These are phyloP conservation scores for Penicillium bialowiezense DNA, from an alignment of 495 filamentous ascomycete genomes.

Conservation along the genomic window DNA sequence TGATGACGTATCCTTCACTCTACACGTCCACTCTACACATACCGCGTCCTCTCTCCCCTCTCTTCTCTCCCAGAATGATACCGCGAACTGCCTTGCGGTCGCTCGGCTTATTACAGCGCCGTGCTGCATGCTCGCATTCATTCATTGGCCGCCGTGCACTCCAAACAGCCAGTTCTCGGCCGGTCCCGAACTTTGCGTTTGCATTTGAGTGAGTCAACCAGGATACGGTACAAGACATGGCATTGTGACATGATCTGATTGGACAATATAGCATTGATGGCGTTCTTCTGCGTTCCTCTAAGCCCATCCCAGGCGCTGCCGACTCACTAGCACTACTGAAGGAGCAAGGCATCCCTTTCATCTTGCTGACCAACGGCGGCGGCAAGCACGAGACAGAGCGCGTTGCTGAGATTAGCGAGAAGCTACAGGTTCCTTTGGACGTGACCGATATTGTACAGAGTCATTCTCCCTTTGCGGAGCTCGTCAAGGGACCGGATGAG, in stretches of 20 bases:
- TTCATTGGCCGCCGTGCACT: slow-evolving; percentile 20
- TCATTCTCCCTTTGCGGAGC: slow-evolving; percentile 73
- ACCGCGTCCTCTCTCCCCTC: background rate
- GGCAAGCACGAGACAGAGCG: slow-evolving; percentile 73
- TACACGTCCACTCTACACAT: background rate
- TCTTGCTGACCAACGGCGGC: slow-evolving; percentile 87
- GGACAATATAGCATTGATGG: slow-evolving; percentile 74
- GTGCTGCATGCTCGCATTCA: slow-evolving; percentile 12
- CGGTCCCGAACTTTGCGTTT: slow-evolving; percentile 67
- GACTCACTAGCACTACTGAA: slow-evolving; percentile 71
- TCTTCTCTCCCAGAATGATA: slow-evolving; percentile 15
- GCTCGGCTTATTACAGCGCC: slow-evolving; percentile 28
- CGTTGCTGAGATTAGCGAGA: slow-evolving; percentile 64
- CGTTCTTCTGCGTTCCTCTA: slow-evolving; percentile 82
- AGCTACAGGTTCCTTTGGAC: slow-evolving; percentile 58
- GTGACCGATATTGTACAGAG: slow-evolving; percentile 73
- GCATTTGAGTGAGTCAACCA: slow-evolving; percentile 70
- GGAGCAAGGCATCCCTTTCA: slow-evolving; percentile 69
- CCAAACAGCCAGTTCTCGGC: slow-evolving; percentile 31
- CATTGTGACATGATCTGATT: slow-evolving; percentile 3
- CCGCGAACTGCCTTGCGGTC: slow-evolving; percentile 27
- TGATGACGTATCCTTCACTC: slow-evolving; percentile 2
- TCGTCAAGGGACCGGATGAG: slow-evolving; percentile 41
- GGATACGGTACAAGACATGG: background rate
- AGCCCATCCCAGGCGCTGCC: slow-evolving; percentile 77